These are phyloP conservation scores for Talaromyces sp. DNA, from an alignment of 2,329 filamentous ascomycete genomes.

Conservation along the genomic window DNA sequence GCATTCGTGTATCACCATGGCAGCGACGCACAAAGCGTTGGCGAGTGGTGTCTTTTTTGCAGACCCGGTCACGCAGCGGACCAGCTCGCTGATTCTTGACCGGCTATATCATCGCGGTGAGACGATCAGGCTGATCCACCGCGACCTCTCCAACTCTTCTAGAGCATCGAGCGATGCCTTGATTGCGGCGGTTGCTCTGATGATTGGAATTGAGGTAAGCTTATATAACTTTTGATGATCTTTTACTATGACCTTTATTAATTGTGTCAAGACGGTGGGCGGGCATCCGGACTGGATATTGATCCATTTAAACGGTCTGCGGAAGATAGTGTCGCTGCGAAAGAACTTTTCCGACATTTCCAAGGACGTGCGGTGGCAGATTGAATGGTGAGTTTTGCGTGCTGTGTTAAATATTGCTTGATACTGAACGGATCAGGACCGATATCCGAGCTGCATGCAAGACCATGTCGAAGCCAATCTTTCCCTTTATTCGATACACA, in stretches of 20 bases:
- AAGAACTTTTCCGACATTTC: slow-evolving; percentile 33
- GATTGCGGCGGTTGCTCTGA: slow-evolving; percentile 33
- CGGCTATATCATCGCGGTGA: slow-evolving; percentile 34
- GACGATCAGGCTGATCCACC: slow-evolving; percentile 34
- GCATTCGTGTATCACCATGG: slow-evolving; percentile 33
- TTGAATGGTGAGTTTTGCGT: slow-evolving; percentile 28
- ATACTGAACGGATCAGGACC: slow-evolving; percentile 23
- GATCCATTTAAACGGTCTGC: slow-evolving; percentile 33
- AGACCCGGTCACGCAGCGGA: slow-evolving; percentile 24
- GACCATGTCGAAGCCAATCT: slow-evolving; percentile 32
- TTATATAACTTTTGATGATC: neutral
- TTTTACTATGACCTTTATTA: neutral
- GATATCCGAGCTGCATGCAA: slow-evolving; percentile 37
- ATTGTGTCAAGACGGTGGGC: slow-evolving; percentile 26
- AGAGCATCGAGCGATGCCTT: slow-evolving; percentile 35
- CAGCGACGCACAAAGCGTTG: slow-evolving; percentile 31
- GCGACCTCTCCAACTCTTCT: slow-evolving; percentile 30
- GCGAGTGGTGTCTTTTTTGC: slow-evolving; percentile 26
- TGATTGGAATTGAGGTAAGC: slow-evolving; percentile 35
- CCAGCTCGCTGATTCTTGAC: slow-evolving; percentile 29
- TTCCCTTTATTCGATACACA: slow-evolving; percentile 30
- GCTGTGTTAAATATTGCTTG: neutral
- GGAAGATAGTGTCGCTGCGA: slow-evolving; percentile 34
- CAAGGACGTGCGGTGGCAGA: slow-evolving; percentile 33
- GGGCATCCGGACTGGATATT: slow-evolving; percentile 35